A percentile compares a stretch with the other conserved stretches of the same genome.
Evolutionary conservation across 2,329 filamentous ascomycete species (phyloP).

Genomic region (Cryphonectria carpinicola): DNA sequence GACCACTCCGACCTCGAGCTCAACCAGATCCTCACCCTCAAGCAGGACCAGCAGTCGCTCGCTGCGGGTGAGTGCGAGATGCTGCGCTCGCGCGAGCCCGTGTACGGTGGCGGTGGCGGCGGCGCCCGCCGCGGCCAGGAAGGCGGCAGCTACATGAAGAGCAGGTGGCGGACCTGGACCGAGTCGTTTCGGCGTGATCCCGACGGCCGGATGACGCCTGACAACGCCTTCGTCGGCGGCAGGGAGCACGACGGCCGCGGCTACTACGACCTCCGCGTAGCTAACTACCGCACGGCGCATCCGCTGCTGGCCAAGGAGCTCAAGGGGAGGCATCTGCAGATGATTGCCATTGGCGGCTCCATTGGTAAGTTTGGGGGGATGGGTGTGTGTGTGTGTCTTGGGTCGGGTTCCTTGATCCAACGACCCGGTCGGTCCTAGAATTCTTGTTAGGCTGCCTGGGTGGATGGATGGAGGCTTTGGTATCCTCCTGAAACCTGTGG

Average conservation of each 20-base stretch:
- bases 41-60: conserved; percentile 55
- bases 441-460: too few relatives aligned
- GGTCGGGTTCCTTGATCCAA: too few relatives aligned
- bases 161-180: conserved; percentile 53
- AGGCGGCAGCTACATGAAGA: conserved; percentile 16
- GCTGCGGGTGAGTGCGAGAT: conserved; percentile 56
- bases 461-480: not conserved
- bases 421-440: too few relatives aligned
- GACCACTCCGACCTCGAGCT: conserved; percentile 52
- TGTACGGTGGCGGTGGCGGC: conserved; percentile 33
- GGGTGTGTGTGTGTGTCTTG: too few relatives aligned
- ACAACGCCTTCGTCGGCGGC: conserved; percentile 30
- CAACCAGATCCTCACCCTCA: conserved; percentile 58
- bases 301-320: conserved; percentile 76
- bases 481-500: not conserved
- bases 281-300: conserved; percentile 74
- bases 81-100: conserved; percentile 51
- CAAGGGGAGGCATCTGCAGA: conserved; percentile 87
- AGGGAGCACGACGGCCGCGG: conserved; percentile 46
- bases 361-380: conserved; percentile 60
- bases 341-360: conserved; percentile 95
- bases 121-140: conserved; percentile 40
- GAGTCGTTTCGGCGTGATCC: conserved; percentile 69
- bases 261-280: conserved; percentile 60
- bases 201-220: conserved; percentile 50